These are phyloP conservation scores for Trifolium repens DNA, from an alignment of 306 rosid species.

Conservation along the genomic window DNA sequence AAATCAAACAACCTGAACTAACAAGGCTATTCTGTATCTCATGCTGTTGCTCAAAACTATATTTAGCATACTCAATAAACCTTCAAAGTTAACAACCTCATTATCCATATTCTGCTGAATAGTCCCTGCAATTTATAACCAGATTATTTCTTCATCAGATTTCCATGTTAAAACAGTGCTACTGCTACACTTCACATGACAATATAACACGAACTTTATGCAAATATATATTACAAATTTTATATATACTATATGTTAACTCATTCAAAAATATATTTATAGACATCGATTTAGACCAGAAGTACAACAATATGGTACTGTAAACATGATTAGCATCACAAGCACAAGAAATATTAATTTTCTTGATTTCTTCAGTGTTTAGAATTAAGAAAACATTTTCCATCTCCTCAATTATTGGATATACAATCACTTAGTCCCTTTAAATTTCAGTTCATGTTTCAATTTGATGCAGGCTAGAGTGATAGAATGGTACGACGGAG, in stretches of 20 bases:
- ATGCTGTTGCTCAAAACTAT: neutral
- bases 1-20: neutral
- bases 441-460: too few species aligned
- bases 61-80: neutral
- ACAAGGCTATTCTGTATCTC: neutral
- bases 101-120: neutral
- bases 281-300: too few species aligned
- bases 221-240: neutral
- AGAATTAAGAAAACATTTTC: too few species aligned
- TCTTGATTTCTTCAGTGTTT: too few species aligned
- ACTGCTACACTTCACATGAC: neutral
- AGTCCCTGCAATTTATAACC: neutral
- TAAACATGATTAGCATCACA: too few species aligned
- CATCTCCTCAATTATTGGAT: too few species aligned
- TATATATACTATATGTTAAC: neutral
- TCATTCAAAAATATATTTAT: too few species aligned
- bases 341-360: too few species aligned
- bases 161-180: neutral
- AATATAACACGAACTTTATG: neutral
- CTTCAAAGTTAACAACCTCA: neutral
- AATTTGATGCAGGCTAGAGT: too few species aligned
- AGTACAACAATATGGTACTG: too few species aligned
- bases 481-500: too few species aligned
- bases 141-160: neutral
- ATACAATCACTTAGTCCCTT: too few species aligned